phyloP scores from a whole-genome alignment of 2,329 filamentous ascomycete species.

The Dactylellina haptotyla region DNA sequence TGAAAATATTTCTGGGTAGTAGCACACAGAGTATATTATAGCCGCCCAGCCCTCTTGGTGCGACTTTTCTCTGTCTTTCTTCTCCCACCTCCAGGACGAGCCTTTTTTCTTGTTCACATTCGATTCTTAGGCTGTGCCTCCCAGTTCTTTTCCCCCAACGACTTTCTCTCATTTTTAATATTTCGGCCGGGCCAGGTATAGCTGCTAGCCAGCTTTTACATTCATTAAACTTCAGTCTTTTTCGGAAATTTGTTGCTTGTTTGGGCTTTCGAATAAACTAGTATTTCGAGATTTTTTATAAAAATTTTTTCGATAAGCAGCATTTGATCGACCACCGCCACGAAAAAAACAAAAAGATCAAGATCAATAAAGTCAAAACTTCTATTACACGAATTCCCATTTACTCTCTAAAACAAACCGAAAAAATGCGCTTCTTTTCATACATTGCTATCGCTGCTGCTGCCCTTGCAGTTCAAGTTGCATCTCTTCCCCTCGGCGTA shows the following conservation, averaged over 20 bases:
- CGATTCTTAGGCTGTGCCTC: slow-evolving; percentile 49
- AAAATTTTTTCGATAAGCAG: not conserved
- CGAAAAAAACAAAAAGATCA: not conserved
- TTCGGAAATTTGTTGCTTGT: slow-evolving; percentile 8
- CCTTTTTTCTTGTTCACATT: slow-evolving; percentile 41
- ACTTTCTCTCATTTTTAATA: slow-evolving; percentile 41
- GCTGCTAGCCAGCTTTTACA: slow-evolving; percentile 43
- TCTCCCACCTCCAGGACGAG: slow-evolving; percentile 34
- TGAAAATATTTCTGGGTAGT: slow-evolving; percentile 1
- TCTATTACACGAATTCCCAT: no score
- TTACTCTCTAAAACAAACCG: no score
- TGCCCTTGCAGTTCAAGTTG: slow-evolving; percentile 25
- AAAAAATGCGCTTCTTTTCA: slow-evolving; percentile 45
- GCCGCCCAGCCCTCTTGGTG: slow-evolving; percentile 23
- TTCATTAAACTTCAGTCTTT: slow-evolving; percentile 23
- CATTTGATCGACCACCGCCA: no score
- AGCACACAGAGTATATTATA: slow-evolving; percentile 45
- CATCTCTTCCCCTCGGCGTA: slow-evolving; percentile 24
- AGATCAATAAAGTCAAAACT: not conserved
- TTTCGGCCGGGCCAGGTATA: slow-evolving; percentile 28
- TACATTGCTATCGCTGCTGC: slow-evolving; percentile 32
- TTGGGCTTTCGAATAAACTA: slow-evolving; percentile 2
- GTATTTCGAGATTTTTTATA: slow-evolving; percentile 12
- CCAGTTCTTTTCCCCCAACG: slow-evolving; percentile 42
- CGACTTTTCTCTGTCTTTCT: slow-evolving; percentile 20